Base-by-base conservation (phyloP, 208 protist genomes). In the Angomonas deanei region DNA sequence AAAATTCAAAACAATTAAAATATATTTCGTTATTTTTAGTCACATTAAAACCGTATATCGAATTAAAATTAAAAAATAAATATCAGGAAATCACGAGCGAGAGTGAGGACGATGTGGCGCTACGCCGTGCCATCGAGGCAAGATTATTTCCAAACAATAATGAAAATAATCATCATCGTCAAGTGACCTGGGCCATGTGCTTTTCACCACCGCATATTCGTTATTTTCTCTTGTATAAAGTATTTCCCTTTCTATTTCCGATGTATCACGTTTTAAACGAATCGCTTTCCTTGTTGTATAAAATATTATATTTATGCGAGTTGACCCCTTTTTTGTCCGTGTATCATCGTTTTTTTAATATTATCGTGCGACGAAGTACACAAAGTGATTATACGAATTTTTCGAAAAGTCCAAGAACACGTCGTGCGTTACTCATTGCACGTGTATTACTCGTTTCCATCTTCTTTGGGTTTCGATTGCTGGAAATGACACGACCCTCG, bases 261-360 rank as follows among this genome's bases (percentile, higher is more conserved):
- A 3, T 76, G 33, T 79, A 78, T 58, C 69, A 88, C 65, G 68
- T 83, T 28, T n/a, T 71, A 17, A 72, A 63, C 31, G 61, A 73
- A 6, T 50, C 65, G 15, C 47, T 74, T 3, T 54, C 55, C 24
- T 75, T 94, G 23, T 28, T 83, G 1, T 93, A 70, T 55, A 54
- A 75, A 24, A 28, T 91, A 33, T 69, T 78, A 48, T 93, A 80
- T 67, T 39, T 93, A 24, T 58, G 88, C 15, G 87, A 90, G 70
- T 38, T 82, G 53, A 93, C 87, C 2, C 84, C 84, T 17, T 91
- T 82, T 64, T 73, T 74, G 1, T 75, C 74, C 4, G 70, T 68
- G 23, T 58, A 62, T 50, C 75, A 90, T 34, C 84, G 84, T 50
- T 0, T 91, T 2, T 82, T 82, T 61, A 68, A 76, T 31, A 81